A percentile compares a stretch with the other conserved stretches of the same genome.
Evolutionary conservation across 2,329 filamentous ascomycete genomes (phyloP).

Genomic region (Ramularia collo-cygni): DNA sequence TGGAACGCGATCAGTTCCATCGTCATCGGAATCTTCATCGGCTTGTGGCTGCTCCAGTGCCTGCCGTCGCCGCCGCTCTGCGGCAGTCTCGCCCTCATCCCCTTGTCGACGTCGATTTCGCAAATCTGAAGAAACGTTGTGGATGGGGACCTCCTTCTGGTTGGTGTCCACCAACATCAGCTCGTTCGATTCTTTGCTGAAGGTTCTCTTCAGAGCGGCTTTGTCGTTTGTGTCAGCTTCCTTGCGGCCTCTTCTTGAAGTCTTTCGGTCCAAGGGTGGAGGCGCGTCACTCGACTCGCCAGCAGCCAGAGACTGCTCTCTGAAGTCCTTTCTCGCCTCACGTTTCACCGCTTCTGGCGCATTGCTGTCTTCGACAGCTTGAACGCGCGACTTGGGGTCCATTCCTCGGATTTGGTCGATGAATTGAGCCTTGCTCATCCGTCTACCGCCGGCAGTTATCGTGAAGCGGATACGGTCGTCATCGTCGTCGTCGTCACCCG

Average conservation of each 20-base stretch:
- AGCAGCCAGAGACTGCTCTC: conserved; percentile 23
- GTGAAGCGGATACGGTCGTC: conserved; percentile 70
- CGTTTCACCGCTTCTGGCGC: conserved; percentile 43
- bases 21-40: conserved; percentile 33
- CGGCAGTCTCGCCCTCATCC: conserved; percentile 28
- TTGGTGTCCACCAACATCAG: conserved; percentile 41
- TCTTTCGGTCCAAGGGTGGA: conserved; percentile 8
- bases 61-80: conserved; percentile 39
- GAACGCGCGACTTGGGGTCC: conserved; percentile 57
- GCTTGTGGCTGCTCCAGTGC: conserved; percentile 24
- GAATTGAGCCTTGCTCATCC: conserved; percentile 77
- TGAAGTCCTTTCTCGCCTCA: conserved; percentile 39
- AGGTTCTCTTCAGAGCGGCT: conserved; percentile 30
- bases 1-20: conserved; percentile 33
- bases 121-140: conserved; percentile 34
- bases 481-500: conserved; percentile 47
- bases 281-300: conserved; percentile 18
- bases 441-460: conserved; percentile 62
- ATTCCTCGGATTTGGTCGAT: conserved; percentile 66
- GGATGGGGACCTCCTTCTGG: conserved; percentile 42
- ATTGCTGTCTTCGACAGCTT: conserved; percentile 42
- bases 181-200: conserved; percentile 36
- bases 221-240: conserved; percentile 4
- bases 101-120: conserved; percentile 12
- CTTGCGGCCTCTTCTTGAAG: background rate